These are phyloP conservation scores for Penium margaritaceum DNA, from an alignment of 139 green algal species.

Conservation along the genomic window DNA sequence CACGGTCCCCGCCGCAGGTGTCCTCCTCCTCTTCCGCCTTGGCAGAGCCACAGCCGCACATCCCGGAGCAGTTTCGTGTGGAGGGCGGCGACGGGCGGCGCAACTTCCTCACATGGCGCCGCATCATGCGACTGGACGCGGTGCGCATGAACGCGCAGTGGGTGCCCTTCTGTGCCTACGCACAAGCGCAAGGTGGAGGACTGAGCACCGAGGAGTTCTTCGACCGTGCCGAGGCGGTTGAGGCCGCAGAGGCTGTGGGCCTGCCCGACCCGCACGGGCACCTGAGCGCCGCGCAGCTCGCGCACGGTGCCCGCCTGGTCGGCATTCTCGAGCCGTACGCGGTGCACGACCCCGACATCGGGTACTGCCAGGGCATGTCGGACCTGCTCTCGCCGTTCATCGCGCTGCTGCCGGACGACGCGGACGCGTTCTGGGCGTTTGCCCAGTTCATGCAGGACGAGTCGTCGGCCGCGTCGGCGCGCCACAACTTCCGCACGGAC, in stretches of 20 bases:
- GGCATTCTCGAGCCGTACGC: slow-evolving; percentile 73
- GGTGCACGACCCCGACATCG: slow-evolving; percentile 67
- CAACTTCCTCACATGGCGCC: slow-evolving; percentile 38
- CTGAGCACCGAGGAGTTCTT: slow-evolving; percentile 13
- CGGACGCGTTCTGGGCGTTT: slow-evolving; percentile 78
- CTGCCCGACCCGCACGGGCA: slow-evolving; percentile 30
- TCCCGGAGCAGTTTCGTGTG: too few species aligned
- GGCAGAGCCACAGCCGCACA: too few species aligned
- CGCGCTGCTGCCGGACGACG: slow-evolving; percentile 68
- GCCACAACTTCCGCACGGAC: slow-evolving; percentile 66
- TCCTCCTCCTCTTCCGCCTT: too few species aligned
- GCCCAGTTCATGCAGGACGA: slow-evolving; percentile 45
- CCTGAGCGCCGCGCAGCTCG: slow-evolving; percentile 20
- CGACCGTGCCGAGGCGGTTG: slow-evolving; percentile 3
- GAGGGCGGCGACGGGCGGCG: too few species aligned
- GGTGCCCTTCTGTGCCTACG: slow-evolving; percentile 45
- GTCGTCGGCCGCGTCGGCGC: slow-evolving; percentile 24
- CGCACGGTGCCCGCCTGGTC: slow-evolving; percentile 36
- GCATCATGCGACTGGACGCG: slow-evolving; percentile 44
- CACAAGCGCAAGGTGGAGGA: too few species aligned
- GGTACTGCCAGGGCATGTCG: slow-evolving; percentile 83
- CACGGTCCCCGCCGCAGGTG: too few species aligned
- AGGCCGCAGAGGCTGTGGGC: slow-evolving; percentile 12
- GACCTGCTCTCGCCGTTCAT: slow-evolving; percentile 77
- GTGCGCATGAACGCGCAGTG: slow-evolving; percentile 44